Evolutionary conservation across 306 rosid species (phyloP), one percentile per base, ranked within the genome.

Genomic region (Cucumis cinereus): DNA sequence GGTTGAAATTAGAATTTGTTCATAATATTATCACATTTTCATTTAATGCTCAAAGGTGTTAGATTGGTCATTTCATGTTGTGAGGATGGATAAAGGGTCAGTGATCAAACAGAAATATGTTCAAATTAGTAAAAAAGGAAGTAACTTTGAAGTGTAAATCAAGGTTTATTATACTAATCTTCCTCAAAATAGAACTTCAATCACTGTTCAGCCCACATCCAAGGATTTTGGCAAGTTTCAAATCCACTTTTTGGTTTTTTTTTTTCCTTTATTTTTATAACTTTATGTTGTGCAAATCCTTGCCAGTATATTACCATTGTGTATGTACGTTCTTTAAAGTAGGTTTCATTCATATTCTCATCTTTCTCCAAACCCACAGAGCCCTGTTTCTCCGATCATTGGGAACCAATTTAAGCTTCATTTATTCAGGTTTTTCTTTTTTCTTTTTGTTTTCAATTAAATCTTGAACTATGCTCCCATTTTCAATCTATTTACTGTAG

Each of bases 281-380:
- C 76, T 47, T 72, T 47, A 14, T 64, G 72, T 36, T 59, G 57
- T 70, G 75, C 40, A 70, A 43, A 24, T 70, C 38, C 70, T 33
- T 16, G 36, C 30, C 68, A 24, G 69, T 40, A 38, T 45, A 47
- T 70, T 70, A 50, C 56, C 75, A 70, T 45, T 70, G 75, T 14
- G 16, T 14, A 6, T 69, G 38, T 45, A 13, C 74, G 12, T 20
- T 23, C 57, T 47, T 64, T 43, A 70, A 70, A 70, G 75, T 8
- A 41, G 73, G 73, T 45, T 10, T 69, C 36, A 50, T 38, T 14
- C 43, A 50, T 50, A 45, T 45, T 45, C 52, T 45, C 52, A 13
- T 45, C 16, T 3, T 13, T 45, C 60, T 72, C 40, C 15, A 67
- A 67, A 22, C 35, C 54, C 76, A 50, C 43, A 54, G 24, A 9